Base-by-base conservation (phyloP, 345 rosid species). In the Hypericum perforatum region DNA sequence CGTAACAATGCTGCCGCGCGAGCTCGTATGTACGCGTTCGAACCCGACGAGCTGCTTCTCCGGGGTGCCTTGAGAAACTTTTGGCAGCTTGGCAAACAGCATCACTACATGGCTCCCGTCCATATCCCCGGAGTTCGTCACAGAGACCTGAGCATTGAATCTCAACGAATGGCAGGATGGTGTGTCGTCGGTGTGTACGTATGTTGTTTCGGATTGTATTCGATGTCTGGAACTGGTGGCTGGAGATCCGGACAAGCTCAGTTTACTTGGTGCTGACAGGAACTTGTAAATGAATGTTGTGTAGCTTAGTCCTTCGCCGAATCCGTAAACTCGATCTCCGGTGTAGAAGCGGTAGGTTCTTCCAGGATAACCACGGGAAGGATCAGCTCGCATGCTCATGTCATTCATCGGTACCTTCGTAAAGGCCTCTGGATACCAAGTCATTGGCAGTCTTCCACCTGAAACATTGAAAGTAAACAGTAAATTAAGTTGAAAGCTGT, bases 361-460 rank as follows among this genome's bases (percentile, higher is more conserved):
- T 71, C 98, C 95, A 0, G 98, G 98, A 62, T 85, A 91, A 46
- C 82, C 88, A 7, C 76, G 74, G 37, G 77, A 70, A 64, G 63
- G 72, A 72, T 91, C 69, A 14, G 98, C 74, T 51, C 96, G 65
- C 96, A 87, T 91, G 71, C 70, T 63, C 98, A 91, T 87, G 57
- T 87, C 82, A 38, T 59, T 81, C 98, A 91, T 87, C 6, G 88
- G 73, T 2, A 91, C 80, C 53, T 63, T 46, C 9, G 83, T 76
- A 71, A 85, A 91, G 53, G 90, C 78, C 68, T 81, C 86, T 0
- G 90, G 86, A 63, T 87, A 87, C 98, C 98, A 91, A 6, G 96
- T 91, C 76, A 87, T 56, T 4, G 98, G 88, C 58, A 91, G 84
- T 62, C 79, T 85, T 53, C 96, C 98, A 61, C 95, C 96, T 90